Evolutionary conservation across 2,329 filamentous ascomycete species (phyloP).

Genomic region (Apiospora marii): DNA sequence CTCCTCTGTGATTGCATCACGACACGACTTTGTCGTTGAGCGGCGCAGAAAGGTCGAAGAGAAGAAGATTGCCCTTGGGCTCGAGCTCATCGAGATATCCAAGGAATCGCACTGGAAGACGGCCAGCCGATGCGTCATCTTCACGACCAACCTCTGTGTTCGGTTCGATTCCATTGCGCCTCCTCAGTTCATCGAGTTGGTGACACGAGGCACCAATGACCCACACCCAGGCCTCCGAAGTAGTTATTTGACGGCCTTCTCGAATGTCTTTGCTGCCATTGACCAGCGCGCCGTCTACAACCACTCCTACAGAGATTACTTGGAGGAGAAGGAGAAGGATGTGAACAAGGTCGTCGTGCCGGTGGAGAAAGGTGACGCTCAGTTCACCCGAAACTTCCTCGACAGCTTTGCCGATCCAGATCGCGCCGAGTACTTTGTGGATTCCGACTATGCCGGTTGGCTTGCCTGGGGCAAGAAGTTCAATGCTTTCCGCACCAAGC

Average conservation of each 20-base stretch:
- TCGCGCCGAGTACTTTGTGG: conserved; percentile 84
- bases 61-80: conserved; percentile 81
- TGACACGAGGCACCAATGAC: conserved; percentile 84
- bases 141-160: conserved; percentile 88
- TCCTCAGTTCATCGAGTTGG: conserved; percentile 81
- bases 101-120: conserved; percentile 95
- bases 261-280: conserved; percentile 79
- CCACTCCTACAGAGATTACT: conserved; percentile 87
- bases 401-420: conserved; percentile 77
- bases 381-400: conserved; percentile 82
- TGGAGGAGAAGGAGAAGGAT: conserved; percentile 80
- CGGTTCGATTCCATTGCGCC: conserved; percentile 91
- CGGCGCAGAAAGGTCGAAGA: conserved; percentile 81
- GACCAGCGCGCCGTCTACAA: conserved; percentile 86
- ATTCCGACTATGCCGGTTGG: conserved; percentile 94
- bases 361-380: conserved; percentile 76
- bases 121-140: conserved; percentile 85
- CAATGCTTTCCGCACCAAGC: conserved; percentile 77
- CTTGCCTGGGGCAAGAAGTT: conserved; percentile 93
- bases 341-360: conserved; percentile 78
- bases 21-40: conserved; percentile 76
- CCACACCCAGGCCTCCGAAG: conserved; percentile 85
- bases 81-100: conserved; percentile 81
- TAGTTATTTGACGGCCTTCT: conserved; percentile 83
- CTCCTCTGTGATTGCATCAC: conserved; percentile 65